A percentile compares a stretch with the other conserved stretches of the same genome.
Conservation (phyloP, 345 rosid genomes). For the Syzygium oleosum region DNA sequence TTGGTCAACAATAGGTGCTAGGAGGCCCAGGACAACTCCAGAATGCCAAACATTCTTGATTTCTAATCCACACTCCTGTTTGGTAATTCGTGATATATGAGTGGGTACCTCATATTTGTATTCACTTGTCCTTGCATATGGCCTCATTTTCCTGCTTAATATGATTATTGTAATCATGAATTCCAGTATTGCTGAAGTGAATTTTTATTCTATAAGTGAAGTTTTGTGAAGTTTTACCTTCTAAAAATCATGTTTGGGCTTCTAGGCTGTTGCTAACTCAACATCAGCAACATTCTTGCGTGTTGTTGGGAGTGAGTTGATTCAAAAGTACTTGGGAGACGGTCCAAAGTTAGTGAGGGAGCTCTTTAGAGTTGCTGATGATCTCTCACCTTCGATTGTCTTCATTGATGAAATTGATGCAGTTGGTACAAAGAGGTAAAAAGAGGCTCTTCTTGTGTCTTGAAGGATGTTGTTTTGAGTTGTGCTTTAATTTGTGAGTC, state of each 20-base stretch:
- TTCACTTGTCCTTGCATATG: neutral
- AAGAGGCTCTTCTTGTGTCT: neutral
- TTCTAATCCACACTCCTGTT: neutral
- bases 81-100: neutral
- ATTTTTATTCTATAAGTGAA: neutral
- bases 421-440: slow-evolving; percentile 85
- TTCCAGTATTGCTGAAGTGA: neutral
- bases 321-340: slow-evolving; percentile 96
- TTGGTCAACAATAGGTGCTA: neutral
- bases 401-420: slow-evolving; percentile 99
- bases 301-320: slow-evolving; percentile 94
- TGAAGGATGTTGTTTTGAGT: neutral
- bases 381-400: slow-evolving; percentile 87
- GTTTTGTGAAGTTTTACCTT: neutral
- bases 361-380: slow-evolving; percentile 95
- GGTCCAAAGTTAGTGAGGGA: slow-evolving; percentile 96
- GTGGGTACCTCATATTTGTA: neutral
- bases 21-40: neutral
- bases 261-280: slow-evolving; percentile 94
- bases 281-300: slow-evolving; percentile 97
- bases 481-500: neutral
- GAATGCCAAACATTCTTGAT: neutral
- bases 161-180: neutral
- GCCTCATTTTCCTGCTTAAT: neutral
- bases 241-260: neutral